Conservation (phyloP, 2,329 filamentous ascomycete species). For the Cercospora berteroae region DNA sequence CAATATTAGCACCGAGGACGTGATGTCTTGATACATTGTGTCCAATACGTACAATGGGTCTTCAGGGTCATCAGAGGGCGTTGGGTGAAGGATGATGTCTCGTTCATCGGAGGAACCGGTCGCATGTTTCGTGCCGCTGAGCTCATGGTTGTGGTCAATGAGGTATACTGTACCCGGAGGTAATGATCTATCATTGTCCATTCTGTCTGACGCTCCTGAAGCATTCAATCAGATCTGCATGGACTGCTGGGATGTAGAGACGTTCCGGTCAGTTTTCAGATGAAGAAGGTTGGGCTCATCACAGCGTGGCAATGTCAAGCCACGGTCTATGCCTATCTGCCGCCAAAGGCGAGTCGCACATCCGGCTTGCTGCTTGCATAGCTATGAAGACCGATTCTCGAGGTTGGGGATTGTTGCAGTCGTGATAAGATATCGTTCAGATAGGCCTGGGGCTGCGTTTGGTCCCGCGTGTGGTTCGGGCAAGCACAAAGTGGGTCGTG, state of each 20-base stretch:
- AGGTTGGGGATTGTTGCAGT: not conserved
- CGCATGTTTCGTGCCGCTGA: constrained; percentile 36
- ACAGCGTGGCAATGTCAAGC: not conserved
- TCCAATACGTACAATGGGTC: constrained; percentile 40
- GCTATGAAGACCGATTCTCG: not conserved
- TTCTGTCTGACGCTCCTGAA: not conserved
- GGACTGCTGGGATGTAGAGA: not conserved
- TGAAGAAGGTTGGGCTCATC: not conserved
- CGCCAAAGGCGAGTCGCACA: not conserved
- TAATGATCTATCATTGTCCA: not conserved
- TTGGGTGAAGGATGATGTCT: constrained; percentile 44
- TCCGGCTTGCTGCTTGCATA: not conserved
- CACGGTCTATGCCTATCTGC: not conserved
- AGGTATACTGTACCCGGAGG: not conserved
- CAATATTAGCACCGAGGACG: not conserved
- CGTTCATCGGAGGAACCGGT: constrained; percentile 26
- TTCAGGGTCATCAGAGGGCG: constrained; percentile 46
- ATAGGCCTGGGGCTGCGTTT: not conserved
- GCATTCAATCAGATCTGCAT: not conserved
- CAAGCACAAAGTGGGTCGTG: not conserved
- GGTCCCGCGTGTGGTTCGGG: not conserved
- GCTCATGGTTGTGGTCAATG: not conserved
- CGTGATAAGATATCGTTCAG: not conserved
- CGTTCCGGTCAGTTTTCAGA: not conserved
- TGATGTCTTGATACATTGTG: not conserved